Percentiles rank a stretch among this genome's conserved stretches.
Evolutionary conservation across 2,329 filamentous ascomycete genomes (phyloP).

Genomic region (Penicillium hordei): DNA sequence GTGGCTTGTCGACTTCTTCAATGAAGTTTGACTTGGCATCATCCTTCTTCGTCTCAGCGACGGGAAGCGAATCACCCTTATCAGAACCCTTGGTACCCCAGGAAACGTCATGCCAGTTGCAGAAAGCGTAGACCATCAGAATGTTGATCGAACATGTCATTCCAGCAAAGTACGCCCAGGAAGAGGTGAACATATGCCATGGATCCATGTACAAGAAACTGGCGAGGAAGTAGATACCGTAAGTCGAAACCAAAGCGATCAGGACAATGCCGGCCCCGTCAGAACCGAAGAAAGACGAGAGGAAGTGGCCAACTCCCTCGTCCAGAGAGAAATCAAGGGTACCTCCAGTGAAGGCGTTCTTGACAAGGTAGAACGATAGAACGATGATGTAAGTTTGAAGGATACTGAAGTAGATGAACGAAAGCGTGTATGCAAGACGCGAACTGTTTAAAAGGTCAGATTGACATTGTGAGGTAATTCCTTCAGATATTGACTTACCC

Average conservation of each 20-base stretch:
- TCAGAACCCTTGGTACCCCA: conserved; percentile 99
- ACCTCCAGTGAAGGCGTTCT: conserved; percentile 67
- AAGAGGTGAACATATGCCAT: conserved; percentile 99
- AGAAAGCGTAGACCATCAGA: conserved; percentile 97
- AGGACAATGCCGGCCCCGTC: conserved; percentile 82
- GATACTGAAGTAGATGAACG: conserved; percentile 79
- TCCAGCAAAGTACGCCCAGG: conserved; percentile 83
- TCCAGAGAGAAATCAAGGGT: conserved; percentile 61
- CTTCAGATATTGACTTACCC: conserved; percentile 52
- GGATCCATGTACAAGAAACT: conserved; percentile 98
- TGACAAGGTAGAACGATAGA: conserved; percentile 81
- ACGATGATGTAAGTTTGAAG: conserved; percentile 88
- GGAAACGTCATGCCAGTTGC: conserved; percentile 99
- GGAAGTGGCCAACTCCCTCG: conserved; percentile 62
- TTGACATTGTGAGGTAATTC: neutral
- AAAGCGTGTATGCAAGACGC: conserved; percentile 82
- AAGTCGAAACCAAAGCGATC: conserved; percentile 85
- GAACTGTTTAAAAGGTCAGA: conserved; percentile 36
- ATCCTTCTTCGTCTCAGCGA: conserved; percentile 79
- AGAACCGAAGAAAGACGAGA: conserved; percentile 76
- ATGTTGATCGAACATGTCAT: conserved; percentile 98
- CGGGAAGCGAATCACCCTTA: conserved; percentile 85
- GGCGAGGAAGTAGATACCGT: conserved; percentile 90
- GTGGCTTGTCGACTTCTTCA: conserved; percentile 91
- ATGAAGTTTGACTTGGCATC: conserved; percentile 84